A percentile compares a stretch with the other conserved stretches of the same genome.
phyloP scores from a whole-genome alignment of 2,329 filamentous ascomycete species.

The Pseudogymnoascus sp. region DNA sequence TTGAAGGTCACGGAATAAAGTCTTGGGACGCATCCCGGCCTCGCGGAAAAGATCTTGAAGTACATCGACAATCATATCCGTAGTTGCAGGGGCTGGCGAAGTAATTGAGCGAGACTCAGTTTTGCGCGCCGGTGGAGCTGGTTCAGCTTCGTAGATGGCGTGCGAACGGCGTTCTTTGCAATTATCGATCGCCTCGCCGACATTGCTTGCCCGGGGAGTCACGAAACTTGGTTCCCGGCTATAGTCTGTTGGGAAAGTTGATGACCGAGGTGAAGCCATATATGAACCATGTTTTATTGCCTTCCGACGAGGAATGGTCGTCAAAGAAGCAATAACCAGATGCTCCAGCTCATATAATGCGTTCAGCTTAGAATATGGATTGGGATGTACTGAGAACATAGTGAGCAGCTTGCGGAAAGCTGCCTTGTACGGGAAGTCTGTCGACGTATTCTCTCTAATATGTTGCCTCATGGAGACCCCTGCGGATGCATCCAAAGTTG shows the following conservation, averaged over 20 bases:
- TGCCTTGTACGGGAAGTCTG: conserved; percentile 70
- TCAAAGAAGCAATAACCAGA: conserved; percentile 69
- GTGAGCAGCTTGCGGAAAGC: conserved; percentile 73
- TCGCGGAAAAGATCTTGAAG: conserved; percentile 62
- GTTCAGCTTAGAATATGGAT: conserved; percentile 78
- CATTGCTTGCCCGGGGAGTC: conserved; percentile 36
- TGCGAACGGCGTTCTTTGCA: conserved; percentile 61
- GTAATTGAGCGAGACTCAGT: conserved; percentile 37
- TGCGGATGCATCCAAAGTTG: conserved; percentile 10
- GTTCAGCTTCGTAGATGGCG: conserved; percentile 37
- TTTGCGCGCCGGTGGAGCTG: conserved; percentile 53
- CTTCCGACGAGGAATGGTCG: conserved; percentile 20
- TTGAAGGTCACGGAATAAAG: conserved; percentile 74
- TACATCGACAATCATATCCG: conserved; percentile 54
- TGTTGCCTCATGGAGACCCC: background rate
- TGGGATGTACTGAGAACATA: conserved; percentile 83
- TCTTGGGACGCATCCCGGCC: conserved; percentile 64
- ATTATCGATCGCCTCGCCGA: conserved; percentile 64
- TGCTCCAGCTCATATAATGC: conserved; percentile 76
- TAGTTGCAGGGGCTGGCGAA: conserved; percentile 24
- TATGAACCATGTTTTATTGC: background rate
- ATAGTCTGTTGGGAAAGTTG: conserved; percentile 5
- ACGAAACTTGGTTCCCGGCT: conserved; percentile 1
- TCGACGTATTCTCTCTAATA: conserved; percentile 19
- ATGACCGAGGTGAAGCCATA: conserved; percentile 1